Evolutionary conservation across 2,329 filamentous ascomycete genomes (phyloP).

Genomic region (Dothideomycetes sp.): DNA sequence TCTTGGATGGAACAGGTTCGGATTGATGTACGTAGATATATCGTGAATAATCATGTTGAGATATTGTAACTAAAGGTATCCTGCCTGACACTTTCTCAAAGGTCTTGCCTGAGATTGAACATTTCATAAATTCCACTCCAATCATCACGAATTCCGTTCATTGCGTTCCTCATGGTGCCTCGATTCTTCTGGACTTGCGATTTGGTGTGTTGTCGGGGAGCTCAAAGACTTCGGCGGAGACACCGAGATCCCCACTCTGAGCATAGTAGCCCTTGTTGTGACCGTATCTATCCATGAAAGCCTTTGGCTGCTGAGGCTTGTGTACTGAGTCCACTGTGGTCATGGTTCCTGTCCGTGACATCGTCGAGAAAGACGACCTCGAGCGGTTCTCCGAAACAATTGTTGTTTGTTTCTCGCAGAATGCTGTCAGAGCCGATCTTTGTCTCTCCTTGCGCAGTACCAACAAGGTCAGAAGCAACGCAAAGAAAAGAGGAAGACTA

Average conservation of each 20-base stretch:
- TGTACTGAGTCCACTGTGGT: conserved; percentile 5
- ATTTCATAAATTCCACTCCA: no score
- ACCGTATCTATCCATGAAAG: background rate
- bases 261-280: conserved; percentile 3
- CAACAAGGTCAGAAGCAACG: conserved; percentile 18
- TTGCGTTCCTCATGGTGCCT: conserved; percentile 11
- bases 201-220: background rate
- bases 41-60: no score
- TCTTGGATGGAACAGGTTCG: no score
- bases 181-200: conserved; percentile 1
- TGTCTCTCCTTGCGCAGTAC: conserved; percentile 18
- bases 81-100: no score
- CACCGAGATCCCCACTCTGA: conserved; percentile 1
- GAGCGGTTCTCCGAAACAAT: background rate
- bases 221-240: conserved; percentile 9
- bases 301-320: conserved; percentile 1
- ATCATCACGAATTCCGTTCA: no score
- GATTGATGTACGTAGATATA: no score
- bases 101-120: conserved; percentile 5
- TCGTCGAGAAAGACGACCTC: conserved; percentile 3
- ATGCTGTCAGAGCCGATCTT: conserved; percentile 19
- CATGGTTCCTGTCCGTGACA: conserved; percentile 6
- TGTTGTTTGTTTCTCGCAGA: conserved; percentile 19
- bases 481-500: conserved; percentile 22
- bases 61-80: no score